Base-by-base conservation (phyloP, 352 stramenopile genomes). In the Phytophthora agathidicida region DNA sequence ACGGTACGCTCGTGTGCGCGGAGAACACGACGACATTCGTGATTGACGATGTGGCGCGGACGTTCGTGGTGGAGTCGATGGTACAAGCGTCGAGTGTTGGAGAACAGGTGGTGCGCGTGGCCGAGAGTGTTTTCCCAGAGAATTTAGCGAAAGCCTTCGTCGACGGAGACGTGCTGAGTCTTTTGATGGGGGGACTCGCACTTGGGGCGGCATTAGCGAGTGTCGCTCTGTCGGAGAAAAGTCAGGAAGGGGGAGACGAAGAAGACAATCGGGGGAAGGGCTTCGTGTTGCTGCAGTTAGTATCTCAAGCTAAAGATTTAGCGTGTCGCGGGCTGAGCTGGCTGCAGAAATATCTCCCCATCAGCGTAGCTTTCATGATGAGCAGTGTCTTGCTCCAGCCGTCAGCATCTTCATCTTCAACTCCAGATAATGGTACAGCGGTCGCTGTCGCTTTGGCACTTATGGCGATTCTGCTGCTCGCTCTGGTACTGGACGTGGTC, bases 21-120 rank as follows among this genome's bases (percentile, higher is more conserved):
- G 27, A 58, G 13, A 88, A 87, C 51, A 50, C 60, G 7, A 85
- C 80, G 14, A 52, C 32, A 11, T 86, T 90, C 44, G 33, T 77
- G 11, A 17, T 90, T 7, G 63, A 90, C 35, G 75, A 87, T 39
- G 31, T 88, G 60, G 61, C 74, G 43, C 52, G 51, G n/a, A 63
- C 65, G 3, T 60, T 75, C 26, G 35, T 57, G 41, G 36, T 67
- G 39, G 28, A 32, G 4, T 58, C 57, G n/a, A 60, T 48, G 45
- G 59, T 28, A n/a, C 43, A 33, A 20, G 31, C 38, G 9, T 38
- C 16, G 45, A 65, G 42, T 33, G 46, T 83, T 20, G 31, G 28
- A 11, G 63, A 85, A 4, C 73, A 83, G 39, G 27, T 68, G 8
- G 10, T 68, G 8, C 37, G 19, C 16, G 47, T 75, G 20, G 41